These are phyloP conservation scores for Arthrobotrys megalospora DNA, from an alignment of 2,329 filamentous ascomycete species.

Conservation along the genomic window DNA sequence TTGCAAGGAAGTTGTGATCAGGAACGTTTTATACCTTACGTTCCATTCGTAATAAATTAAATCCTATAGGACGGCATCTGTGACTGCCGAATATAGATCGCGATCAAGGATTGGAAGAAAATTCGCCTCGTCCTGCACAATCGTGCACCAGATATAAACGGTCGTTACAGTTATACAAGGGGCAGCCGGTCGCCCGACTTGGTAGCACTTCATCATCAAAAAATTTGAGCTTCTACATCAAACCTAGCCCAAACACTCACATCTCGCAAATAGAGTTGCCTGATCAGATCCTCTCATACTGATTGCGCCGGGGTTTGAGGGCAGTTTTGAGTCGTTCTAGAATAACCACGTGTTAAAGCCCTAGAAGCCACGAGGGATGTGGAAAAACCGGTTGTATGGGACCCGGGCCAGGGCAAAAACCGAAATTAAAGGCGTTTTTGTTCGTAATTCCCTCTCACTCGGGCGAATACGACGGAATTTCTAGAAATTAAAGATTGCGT, in stretches of 20 bases:
- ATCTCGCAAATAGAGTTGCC: conserved; percentile 51
- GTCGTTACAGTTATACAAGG: conserved; percentile 42
- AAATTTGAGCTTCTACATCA: conserved; percentile 31
- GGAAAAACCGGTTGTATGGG: conserved; percentile 26
- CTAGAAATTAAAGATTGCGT: conserved; percentile 32
- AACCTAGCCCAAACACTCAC: conserved; percentile 48
- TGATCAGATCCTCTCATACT: conserved; percentile 31
- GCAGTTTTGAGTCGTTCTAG: conserved; percentile 26
- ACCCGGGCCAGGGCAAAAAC: conserved; percentile 11
- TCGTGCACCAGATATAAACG: conserved; percentile 52
- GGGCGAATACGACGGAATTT: conserved; percentile 14
- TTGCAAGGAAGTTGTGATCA: conserved; percentile 41
- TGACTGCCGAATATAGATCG: conserved; percentile 48
- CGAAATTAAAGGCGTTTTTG: conserved; percentile 41
- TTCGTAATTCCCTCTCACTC: conserved; percentile 25
- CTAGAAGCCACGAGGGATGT: conserved; percentile 40
- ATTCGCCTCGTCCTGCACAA: conserved; percentile 47
- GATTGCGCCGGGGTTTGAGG: conserved; percentile 8
- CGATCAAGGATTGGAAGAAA: conserved; percentile 23
- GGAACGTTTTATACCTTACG: conserved; percentile 23
- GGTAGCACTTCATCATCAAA: conserved; percentile 33
- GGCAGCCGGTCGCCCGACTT: conserved; percentile 38
- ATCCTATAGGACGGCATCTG: conserved; percentile 37
- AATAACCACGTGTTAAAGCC: conserved; percentile 45
- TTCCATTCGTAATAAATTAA: conserved; percentile 36